Evolutionary conservation across 163 green algal species (phyloP).

Genomic region (Volvox carteri): DNA sequence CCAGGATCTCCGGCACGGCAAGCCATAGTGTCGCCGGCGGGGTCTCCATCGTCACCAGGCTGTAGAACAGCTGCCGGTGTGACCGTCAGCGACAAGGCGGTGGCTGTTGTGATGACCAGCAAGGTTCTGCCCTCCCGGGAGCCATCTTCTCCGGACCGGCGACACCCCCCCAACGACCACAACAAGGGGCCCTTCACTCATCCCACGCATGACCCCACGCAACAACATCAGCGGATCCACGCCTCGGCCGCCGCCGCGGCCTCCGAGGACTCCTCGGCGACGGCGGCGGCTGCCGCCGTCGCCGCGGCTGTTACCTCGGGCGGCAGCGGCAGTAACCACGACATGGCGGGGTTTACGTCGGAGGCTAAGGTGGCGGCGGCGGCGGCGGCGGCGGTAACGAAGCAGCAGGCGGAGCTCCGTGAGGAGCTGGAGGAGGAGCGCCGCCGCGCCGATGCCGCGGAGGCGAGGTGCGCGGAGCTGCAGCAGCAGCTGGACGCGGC

Average conservation of each 20-base stretch:
- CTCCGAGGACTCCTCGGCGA: neutral
- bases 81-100: neutral
- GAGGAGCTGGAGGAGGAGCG: neutral
- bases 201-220: no score
- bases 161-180: no score
- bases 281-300: neutral
- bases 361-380: neutral
- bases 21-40: neutral
- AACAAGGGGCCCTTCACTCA: no score
- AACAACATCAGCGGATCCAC: neutral
- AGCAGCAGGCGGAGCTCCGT: neutral
- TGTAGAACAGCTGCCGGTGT: no score
- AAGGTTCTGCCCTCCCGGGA: no score
- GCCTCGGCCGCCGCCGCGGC: neutral
- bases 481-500: conserved; percentile 18
- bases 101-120: neutral
- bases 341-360: neutral
- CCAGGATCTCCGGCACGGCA: neutral
- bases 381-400: neutral
- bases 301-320: neutral
- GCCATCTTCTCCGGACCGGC: no score
- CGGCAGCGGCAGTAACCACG: neutral
- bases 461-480: conserved; percentile 2
- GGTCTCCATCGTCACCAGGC: no score
- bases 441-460: neutral